Conservation (phyloP, 1,284 basidiomycete species). For the Malassezia japonica region DNA sequence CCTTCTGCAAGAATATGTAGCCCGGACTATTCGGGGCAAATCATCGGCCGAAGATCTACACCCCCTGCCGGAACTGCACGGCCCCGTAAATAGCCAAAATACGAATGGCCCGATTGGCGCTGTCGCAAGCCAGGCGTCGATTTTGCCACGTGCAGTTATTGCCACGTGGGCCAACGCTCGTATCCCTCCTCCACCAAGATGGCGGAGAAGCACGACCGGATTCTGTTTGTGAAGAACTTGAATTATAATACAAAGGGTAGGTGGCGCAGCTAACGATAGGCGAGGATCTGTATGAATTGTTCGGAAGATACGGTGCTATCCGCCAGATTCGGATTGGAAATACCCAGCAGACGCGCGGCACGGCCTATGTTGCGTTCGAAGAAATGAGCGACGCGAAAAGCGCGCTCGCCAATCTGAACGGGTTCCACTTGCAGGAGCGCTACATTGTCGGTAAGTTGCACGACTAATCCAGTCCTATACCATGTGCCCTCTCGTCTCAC, state of each 20-base stretch:
- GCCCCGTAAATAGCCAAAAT: background rate
- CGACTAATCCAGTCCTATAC: conserved; percentile 62
- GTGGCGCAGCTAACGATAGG: conserved; percentile 51
- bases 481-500: conserved; percentile 87
- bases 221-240: conserved; percentile 57
- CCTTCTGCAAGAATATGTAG: conserved; percentile 2
- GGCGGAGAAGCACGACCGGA: conserved; percentile 23
- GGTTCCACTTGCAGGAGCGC: conserved; percentile 93
- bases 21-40: background rate
- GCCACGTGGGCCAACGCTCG: background rate
- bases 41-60: too few relatives aligned
- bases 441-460: conserved; percentile 59
- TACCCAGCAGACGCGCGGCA: conserved; percentile 81
- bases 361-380: conserved; percentile 68
- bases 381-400: conserved; percentile 60
- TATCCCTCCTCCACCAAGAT: background rate
- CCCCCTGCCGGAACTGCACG: background rate
- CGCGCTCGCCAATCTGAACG: conserved; percentile 89
- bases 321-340: conserved; percentile 89
- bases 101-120: too few relatives aligned
- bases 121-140: background rate
- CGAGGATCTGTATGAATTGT: conserved; percentile 89
- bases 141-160: background rate
- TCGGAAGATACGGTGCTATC: conserved; percentile 92
- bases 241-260: conserved; percentile 72